Conservation (phyloP, 176 grass and related monocot species). For the Elaeis guineensis region DNA sequence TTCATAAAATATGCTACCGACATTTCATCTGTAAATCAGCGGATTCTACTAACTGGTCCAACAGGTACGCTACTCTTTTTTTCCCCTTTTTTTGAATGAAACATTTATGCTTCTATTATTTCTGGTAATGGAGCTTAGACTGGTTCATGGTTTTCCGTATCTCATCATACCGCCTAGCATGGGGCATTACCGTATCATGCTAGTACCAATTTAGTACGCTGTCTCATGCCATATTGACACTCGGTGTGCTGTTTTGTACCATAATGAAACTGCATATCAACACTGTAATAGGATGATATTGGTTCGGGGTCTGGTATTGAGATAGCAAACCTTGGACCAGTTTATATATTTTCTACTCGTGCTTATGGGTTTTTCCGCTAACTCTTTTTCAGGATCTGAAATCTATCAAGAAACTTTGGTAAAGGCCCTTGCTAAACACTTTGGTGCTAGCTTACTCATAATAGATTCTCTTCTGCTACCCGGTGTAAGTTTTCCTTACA, state of each 20-base stretch:
- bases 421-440: slow-evolving; percentile 87
- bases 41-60: slow-evolving; percentile 92
- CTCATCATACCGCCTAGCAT: too few species aligned
- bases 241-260: too few species aligned
- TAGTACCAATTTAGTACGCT: too few species aligned
- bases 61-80: slow-evolving; percentile 37
- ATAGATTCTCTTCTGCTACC: slow-evolving; percentile 89
- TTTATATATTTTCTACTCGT: slow-evolving; percentile 17
- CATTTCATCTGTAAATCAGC: slow-evolving; percentile 92
- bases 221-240: too few species aligned
- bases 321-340: not conserved
- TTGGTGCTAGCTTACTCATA: slow-evolving; percentile 72
- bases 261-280: too few species aligned
- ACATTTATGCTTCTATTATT: not conserved
- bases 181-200: too few species aligned
- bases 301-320: too few species aligned
- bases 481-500: slow-evolving; percentile 44
- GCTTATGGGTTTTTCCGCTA: slow-evolving; percentile 9
- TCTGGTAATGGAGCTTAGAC: not conserved
- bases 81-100: too few species aligned
- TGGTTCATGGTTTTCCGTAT: not conserved
- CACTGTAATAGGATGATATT: too few species aligned
- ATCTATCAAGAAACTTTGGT: slow-evolving; percentile 97
- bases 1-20: slow-evolving; percentile 59
- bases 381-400: slow-evolving; percentile 59